phyloP scores from a whole-genome alignment of 2,329 filamentous ascomycete genomes.

The Monascus ruber region DNA sequence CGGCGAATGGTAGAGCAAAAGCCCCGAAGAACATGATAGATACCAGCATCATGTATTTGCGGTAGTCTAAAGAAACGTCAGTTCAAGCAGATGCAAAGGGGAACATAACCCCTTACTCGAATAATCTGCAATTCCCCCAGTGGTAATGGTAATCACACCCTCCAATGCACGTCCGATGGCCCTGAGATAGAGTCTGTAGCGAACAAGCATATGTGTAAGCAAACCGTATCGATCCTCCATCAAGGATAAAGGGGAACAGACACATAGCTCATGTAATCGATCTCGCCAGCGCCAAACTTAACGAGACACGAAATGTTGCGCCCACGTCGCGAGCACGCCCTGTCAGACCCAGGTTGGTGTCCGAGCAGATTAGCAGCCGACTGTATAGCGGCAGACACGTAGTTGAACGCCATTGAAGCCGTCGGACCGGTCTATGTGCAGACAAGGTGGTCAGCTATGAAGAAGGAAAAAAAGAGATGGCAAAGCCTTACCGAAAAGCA shows the following conservation, averaged over 20 bases:
- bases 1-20: conserved; percentile 8
- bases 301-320: conserved; percentile 8
- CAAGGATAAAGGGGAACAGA: conserved; percentile 1
- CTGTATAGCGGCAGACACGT: conserved; percentile 6
- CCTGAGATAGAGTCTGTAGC: conserved; percentile 7
- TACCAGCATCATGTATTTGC: conserved; percentile 5
- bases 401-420: conserved; percentile 5
- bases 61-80: conserved; percentile 2
- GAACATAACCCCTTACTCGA: conserved; percentile 3
- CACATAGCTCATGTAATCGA: conserved; percentile 11
- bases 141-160: conserved; percentile 7
- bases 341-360: conserved; percentile 4
- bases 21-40: conserved; percentile 7
- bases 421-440: not conserved
- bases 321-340: conserved; percentile 5
- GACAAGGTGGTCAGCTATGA: not conserved
- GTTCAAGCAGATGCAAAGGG: no score
- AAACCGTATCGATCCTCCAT: not conserved
- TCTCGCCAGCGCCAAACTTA: conserved; percentile 8
- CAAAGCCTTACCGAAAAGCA: conserved; percentile 7
- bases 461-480: not conserved
- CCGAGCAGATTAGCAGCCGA: conserved; percentile 6
- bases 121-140: conserved; percentile 10
- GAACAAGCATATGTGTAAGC: not conserved
- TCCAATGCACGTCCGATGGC: conserved; percentile 11